Percentiles rank a stretch among this genome's conserved stretches.
These are phyloP conservation scores for Fraxinus quadrangulata DNA, from an alignment of 257 asterid genomes.

Conservation along the genomic window DNA sequence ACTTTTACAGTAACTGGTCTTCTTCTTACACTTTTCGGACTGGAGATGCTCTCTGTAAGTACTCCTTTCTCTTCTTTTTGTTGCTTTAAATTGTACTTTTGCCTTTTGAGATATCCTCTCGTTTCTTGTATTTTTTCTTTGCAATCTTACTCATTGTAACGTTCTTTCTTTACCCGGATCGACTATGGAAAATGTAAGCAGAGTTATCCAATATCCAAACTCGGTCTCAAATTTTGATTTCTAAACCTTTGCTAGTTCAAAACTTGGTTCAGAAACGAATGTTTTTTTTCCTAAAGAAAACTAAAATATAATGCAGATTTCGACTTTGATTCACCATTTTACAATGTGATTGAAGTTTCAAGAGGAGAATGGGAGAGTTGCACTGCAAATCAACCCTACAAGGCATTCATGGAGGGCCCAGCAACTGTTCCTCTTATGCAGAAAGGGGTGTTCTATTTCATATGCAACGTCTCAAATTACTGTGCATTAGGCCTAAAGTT, in stretches of 20 bases:
- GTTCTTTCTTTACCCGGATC: too few relatives aligned
- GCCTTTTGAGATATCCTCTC: neutral
- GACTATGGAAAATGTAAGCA: too few relatives aligned
- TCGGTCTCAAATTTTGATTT: too few relatives aligned
- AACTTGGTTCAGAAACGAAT: neutral
- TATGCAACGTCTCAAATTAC: constrained; percentile 57
- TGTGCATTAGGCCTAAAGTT: constrained; percentile 62
- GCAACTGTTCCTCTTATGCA: constrained; percentile 27
- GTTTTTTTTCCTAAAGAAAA: neutral
- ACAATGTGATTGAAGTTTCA: constrained; percentile 60
- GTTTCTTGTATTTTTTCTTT: neutral
- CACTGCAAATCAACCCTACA: constrained; percentile 45
- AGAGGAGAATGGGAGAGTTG: constrained; percentile 51
- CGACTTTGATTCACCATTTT: constrained; percentile 25
- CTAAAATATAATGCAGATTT: neutral
- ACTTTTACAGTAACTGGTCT: constrained; percentile 72
- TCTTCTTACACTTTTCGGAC: constrained; percentile 47
- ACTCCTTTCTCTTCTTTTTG: neutral
- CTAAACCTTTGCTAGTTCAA: too few relatives aligned
- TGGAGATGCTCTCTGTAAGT: constrained; percentile 64
- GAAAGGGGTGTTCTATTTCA: constrained; percentile 54
- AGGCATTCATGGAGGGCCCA: constrained; percentile 54
- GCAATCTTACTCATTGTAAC: neutral
- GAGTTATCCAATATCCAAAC: neutral
- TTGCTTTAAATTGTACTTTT: neutral